Conservation (phyloP, 1,284 basidiomycete species). For the Trichosporon faecale region DNA sequence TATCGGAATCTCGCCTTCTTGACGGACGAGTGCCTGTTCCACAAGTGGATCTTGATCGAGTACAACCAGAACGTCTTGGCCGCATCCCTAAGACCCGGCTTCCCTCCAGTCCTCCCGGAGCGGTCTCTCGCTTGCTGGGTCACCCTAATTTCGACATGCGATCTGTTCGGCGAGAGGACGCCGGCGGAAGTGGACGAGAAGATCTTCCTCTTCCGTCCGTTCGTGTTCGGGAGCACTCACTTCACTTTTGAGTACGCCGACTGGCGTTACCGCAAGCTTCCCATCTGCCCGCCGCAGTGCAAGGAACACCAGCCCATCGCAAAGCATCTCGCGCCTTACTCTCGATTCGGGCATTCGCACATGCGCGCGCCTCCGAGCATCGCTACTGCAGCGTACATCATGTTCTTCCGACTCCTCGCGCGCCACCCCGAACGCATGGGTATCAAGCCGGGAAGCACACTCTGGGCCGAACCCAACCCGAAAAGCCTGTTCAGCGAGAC, state of each 20-base stretch:
- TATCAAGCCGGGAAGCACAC: slow-evolving; percentile 29
- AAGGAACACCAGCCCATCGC: slow-evolving; percentile 27
- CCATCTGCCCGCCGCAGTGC: slow-evolving; percentile 37
- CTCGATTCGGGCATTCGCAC: slow-evolving; percentile 47
- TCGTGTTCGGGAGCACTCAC: slow-evolving; percentile 56
- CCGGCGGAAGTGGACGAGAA: slow-evolving; percentile 54
- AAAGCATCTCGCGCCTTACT: slow-evolving; percentile 36
- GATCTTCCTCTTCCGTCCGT: slow-evolving; percentile 56
- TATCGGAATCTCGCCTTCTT: slow-evolving; percentile 50
- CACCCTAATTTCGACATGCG: slow-evolving; percentile 37
- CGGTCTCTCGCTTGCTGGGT: slow-evolving; percentile 45
- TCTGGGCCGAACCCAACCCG: slow-evolving; percentile 19
- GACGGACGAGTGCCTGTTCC: slow-evolving; percentile 41
- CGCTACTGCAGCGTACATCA: slow-evolving; percentile 35
- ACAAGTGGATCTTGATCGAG: slow-evolving; percentile 42
- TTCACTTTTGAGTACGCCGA: slow-evolving; percentile 55
- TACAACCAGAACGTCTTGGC: slow-evolving; percentile 49
- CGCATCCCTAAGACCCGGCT: slow-evolving; percentile 51
- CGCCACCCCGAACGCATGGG: slow-evolving; percentile 40
- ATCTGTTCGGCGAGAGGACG: slow-evolving; percentile 39
- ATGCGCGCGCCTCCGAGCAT: slow-evolving; percentile 42
- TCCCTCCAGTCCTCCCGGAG: slow-evolving; percentile 46
- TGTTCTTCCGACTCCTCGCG: slow-evolving; percentile 42
- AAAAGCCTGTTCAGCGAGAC: slow-evolving; percentile 32
- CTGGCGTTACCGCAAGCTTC: slow-evolving; percentile 52